Percentiles rank a stretch among this genome's conserved stretches.
phyloP scores from a whole-genome alignment of 2,329 filamentous ascomycete species.

The Acephala macrosclerotiorum region DNA sequence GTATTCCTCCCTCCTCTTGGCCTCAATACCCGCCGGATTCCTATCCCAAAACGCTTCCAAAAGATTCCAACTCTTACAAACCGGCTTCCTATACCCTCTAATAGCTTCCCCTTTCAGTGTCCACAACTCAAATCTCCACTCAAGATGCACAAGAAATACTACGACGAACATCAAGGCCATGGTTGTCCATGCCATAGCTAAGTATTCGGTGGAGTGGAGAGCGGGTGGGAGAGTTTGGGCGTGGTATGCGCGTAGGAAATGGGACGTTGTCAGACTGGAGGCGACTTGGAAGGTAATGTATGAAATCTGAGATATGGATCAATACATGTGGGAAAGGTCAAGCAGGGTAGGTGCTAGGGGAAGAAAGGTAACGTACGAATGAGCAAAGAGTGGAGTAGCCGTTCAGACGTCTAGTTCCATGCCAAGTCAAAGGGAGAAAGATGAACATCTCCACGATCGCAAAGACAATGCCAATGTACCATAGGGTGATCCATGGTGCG shows the following conservation, averaged over 20 bases:
- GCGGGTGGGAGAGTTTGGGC: neutral
- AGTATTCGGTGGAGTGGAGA: neutral
- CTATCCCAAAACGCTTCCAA: neutral
- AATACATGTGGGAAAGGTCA: neutral
- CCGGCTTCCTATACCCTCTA: neutral
- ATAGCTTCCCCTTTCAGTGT: neutral
- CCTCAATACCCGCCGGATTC: neutral
- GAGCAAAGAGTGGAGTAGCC: neutral
- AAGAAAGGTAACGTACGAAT: neutral
- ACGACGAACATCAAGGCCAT: neutral
- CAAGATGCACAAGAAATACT: neutral
- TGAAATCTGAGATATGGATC: neutral
- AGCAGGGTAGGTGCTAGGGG: neutral
- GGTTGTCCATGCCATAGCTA: neutral
- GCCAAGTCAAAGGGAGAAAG: neutral
- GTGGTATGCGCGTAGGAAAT: neutral
- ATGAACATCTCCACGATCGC: conserved; percentile 5
- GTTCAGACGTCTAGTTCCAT: neutral
- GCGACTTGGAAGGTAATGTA: neutral
- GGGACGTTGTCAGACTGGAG: neutral
- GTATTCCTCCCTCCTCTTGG: neutral
- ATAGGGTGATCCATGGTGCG: conserved; percentile 6
- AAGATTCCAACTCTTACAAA: neutral
- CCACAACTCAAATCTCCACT: conserved; percentile 12
- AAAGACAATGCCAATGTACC: neutral